Evolutionary conservation across 2,329 filamentous ascomycete genomes (phyloP), one percentile per base, ranked within the genome.

Genomic region (Acrocalymma vagum): DNA sequence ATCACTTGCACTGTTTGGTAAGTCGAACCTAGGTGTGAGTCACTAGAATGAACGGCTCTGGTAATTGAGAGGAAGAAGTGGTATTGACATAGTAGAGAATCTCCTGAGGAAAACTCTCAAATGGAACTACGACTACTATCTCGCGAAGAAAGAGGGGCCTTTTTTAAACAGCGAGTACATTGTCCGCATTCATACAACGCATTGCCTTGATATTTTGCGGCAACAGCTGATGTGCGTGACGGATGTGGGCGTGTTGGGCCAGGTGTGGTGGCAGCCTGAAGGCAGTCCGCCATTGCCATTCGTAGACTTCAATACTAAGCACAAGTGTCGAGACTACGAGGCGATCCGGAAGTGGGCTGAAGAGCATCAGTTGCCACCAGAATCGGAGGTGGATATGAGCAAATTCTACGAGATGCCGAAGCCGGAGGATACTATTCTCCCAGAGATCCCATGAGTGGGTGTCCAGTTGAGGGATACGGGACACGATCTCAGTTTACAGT

Each of bases 151-250:
- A 3, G 55, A 73, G 15, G 78, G 80, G 2, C 76, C 80, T 0
- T 86, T 85, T 51, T 57, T 60, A 13, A 84, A 85, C 53, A 72
- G 77, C 3, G 79, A 81, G 14, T 62, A 70, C 23, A 78, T 85
- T 28, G 62, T 85, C 6, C 74, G 73, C 16, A 70, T 75, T 2
- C 83, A 86, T 57, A 72, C 83, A 8, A 64, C 77, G 5, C 82
- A 86, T 45, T 86, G 83, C 43, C 69, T 85, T 21, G 83, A 86
- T 48, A 80, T 79, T 3, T 44, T 86, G 29, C 78, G 82, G 1
- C 82, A 86, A 57, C 78, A 83, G 11, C 71, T 86, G 10, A 85
- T 85, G 80, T 86, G 83, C 63, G 80, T 77, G 18, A 72, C 79
- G 14, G 83, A 86, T 50, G 77, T 81, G 3, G 82, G 76, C 1